phyloP scores from a whole-genome alignment of 78 protist species.

The Pelomyxa schiedti region DNA sequence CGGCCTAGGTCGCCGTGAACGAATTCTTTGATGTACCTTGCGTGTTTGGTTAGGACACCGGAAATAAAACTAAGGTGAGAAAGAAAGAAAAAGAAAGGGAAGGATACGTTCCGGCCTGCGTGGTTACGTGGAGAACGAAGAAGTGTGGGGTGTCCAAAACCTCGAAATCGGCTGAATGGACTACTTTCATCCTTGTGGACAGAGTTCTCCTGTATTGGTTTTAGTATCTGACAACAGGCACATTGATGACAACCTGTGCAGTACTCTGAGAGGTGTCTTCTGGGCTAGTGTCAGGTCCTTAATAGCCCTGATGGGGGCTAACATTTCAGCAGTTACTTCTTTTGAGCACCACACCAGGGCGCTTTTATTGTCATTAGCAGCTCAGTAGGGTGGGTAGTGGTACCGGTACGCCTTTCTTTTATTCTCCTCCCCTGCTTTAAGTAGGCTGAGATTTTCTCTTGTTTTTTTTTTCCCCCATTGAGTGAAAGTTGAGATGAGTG shows the following conservation, averaged over 20 bases:
- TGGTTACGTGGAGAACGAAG: conserved; percentile 37
- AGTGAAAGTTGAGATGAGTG: background rate
- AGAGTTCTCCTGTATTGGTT: conserved; percentile 16
- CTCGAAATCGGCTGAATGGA: conserved; percentile 11
- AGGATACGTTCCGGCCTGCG: conserved; percentile 74
- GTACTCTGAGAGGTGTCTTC: conserved; percentile 73
- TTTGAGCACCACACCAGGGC: conserved; percentile 39
- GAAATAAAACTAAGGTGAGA: background rate
- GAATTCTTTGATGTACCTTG: conserved; percentile 68
- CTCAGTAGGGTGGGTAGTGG: too few species aligned
- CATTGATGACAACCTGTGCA: conserved; percentile 37
- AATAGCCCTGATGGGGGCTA: background rate
- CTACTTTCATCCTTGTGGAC: conserved; percentile 11
- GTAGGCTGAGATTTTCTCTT: conserved; percentile 13
- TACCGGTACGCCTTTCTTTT: conserved; percentile 56
- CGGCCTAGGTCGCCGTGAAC: conserved; percentile 84
- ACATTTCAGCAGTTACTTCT: background rate
- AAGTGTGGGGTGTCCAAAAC: conserved; percentile 51
- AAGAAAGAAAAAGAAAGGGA: background rate
- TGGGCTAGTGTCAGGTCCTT: conserved; percentile 24
- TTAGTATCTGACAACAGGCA: background rate
- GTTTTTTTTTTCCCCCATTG: background rate
- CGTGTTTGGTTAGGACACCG: too few species aligned
- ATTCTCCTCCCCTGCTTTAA: conserved; percentile 35
- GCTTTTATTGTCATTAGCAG: too few species aligned